Percentiles rank a stretch among this genome's conserved stretches.
These are phyloP conservation scores for Erythrophleum fordii DNA, from an alignment of 306 rosid genomes.

Conservation along the genomic window DNA sequence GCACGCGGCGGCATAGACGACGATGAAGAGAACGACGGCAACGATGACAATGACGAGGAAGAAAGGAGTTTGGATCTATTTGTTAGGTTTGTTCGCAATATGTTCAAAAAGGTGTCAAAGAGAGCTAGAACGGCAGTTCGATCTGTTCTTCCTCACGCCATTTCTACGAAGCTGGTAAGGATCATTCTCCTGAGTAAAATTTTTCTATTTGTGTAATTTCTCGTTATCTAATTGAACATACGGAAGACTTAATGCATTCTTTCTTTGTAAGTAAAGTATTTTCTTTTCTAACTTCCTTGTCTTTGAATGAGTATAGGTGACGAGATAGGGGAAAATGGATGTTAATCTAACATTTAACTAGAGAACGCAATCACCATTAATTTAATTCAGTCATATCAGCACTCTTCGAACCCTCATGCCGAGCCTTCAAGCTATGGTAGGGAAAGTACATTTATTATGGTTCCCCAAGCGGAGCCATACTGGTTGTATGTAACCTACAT, in stretches of 20 bases:
- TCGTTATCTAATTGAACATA: neutral
- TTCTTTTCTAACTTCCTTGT: neutral
- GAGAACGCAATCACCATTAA: neutral
- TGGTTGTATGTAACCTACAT: neutral
- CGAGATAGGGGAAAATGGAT: neutral
- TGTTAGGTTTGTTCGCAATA: slow-evolving; percentile 65
- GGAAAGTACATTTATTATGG: neutral
- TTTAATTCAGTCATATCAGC: neutral
- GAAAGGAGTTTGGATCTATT: slow-evolving; percentile 79
- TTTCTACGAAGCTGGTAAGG: slow-evolving; percentile 67
- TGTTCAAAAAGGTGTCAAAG: slow-evolving; percentile 70
- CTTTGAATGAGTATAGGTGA: neutral
- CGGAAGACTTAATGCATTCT: neutral
- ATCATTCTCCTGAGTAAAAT: neutral
- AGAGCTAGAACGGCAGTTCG: slow-evolving; percentile 70
- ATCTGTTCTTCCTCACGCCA: slow-evolving; percentile 73
- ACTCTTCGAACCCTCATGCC: neutral
- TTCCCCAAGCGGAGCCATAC: neutral
- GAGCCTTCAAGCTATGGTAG: neutral
- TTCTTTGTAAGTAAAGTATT: slow-evolving; percentile 6
- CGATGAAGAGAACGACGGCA: slow-evolving; percentile 52
- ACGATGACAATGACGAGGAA: slow-evolving; percentile 55
- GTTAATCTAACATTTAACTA: neutral
- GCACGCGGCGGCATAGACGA: slow-evolving; percentile 35
- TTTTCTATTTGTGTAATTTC: neutral